Evolutionary conservation across 768 basidiomycete species (phyloP), one percentile per base, ranked within the genome.

Genomic region (Pleurotus pulmonarius): DNA sequence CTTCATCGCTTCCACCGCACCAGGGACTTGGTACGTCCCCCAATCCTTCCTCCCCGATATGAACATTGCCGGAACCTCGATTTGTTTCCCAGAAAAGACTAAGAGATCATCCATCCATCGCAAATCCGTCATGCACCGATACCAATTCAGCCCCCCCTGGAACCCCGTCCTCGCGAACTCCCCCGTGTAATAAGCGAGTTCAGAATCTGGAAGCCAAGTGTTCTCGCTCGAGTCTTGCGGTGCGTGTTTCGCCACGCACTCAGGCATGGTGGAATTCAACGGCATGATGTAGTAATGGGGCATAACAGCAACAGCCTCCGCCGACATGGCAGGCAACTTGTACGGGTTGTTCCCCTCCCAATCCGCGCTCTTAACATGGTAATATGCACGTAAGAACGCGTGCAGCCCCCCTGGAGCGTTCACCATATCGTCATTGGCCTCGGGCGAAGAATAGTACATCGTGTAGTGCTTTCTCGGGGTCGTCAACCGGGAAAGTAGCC

Each of bases 231-330:
- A 60, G 49, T 72, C 69, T 22, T 58, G 65, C 6, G 75, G 76
- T 3, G 68, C 67, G 15, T 74, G 62, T 15, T 67, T 65, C 12
- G 58, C 60, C 34, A 84, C 71, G 24, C 75, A 66, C 53, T 81
- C 67, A 1, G 80, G 77, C 84, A 86, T 86, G 46, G 72, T 78
- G 38, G 75, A 69, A n/a, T 73, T 59, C 8, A 74, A 64, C 18
- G 75, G 79, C 83, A 87, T 86, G 64, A 85, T 70, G 63, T 87
- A 86, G 72, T 86, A 86, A 13, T 73, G 71, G 5, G 86, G 85
- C 24, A 87, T 60, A 3, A 62, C 63, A 2, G 76, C 70, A 37
- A 82, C 65, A 46, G 73, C 67, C 16, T 58, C 49, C 0, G 71
- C 67, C 15, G 70, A 70, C 9, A 67, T 57, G 4, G 64, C 63